Percentiles rank a stretch among this genome's conserved stretches.
These are phyloP conservation scores for Paulownia fortunei DNA, from an alignment of 257 asterid genomes.

Conservation along the genomic window DNA sequence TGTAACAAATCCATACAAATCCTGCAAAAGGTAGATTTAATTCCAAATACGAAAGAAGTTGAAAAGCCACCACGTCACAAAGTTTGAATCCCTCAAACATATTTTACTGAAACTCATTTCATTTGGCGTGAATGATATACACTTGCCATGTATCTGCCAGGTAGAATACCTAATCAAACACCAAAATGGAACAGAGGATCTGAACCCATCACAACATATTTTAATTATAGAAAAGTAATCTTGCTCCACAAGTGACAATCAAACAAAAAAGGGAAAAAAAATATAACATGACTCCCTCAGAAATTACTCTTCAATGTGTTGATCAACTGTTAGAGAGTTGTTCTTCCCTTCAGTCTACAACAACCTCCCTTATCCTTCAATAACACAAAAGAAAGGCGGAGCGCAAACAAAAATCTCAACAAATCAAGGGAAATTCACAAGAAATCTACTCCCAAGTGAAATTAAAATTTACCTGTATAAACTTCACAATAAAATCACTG, in stretches of 20 bases:
- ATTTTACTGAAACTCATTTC: constrained; percentile 2
- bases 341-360: not conserved
- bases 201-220: constrained; percentile 5
- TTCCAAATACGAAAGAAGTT: constrained; percentile 2
- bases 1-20: not conserved
- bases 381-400: not conserved
- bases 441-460: constrained; percentile 14
- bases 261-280: not conserved
- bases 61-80: not conserved
- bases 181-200: too few species aligned
- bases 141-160: too few species aligned
- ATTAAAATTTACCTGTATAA: not conserved
- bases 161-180: too few species aligned
- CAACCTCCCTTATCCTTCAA: constrained; percentile 5
- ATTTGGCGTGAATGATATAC: too few species aligned
- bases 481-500: constrained; percentile 1
- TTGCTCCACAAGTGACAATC: constrained; percentile 12
- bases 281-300: not conserved
- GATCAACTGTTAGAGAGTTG: not conserved
- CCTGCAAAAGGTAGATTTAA: constrained; percentile 14
- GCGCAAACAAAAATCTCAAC: not conserved
- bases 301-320: not conserved
- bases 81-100: not conserved
- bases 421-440: not conserved
- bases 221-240: not conserved